These are phyloP conservation scores for Suhomyces bokatorum DNA, from an alignment of 1,139 yeast genomes.

Conservation along the genomic window DNA sequence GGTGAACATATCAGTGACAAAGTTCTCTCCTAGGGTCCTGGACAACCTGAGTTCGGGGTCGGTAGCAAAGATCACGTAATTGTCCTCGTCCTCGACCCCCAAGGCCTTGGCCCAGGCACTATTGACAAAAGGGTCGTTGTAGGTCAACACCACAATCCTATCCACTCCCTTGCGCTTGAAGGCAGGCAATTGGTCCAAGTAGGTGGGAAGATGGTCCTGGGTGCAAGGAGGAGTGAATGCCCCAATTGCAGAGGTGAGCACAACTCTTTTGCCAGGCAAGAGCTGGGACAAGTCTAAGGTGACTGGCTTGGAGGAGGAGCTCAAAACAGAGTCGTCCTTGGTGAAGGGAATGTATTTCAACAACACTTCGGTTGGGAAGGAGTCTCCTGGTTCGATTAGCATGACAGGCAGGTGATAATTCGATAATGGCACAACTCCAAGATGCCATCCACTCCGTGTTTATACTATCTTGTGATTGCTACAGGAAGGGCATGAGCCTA, in stretches of 20 bases:
- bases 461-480: neutral
- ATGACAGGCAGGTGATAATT: neutral
- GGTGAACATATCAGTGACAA: slow-evolving; percentile 49
- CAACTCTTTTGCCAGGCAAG: slow-evolving; percentile 35
- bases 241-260: slow-evolving; percentile 18
- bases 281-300: slow-evolving; percentile 51
- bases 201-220: slow-evolving; percentile 78
- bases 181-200: slow-evolving; percentile 50
- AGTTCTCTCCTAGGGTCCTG: slow-evolving; percentile 58
- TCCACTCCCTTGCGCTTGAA: slow-evolving; percentile 70
- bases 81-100: slow-evolving; percentile 28
- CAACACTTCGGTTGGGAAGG: slow-evolving; percentile 17
- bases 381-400: slow-evolving; percentile 2
- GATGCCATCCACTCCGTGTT: neutral
- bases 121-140: slow-evolving; percentile 65
- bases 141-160: slow-evolving; percentile 68
- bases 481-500: neutral
- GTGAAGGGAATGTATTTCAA: slow-evolving; percentile 17
- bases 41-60: slow-evolving; percentile 71
- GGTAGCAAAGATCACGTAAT: slow-evolving; percentile 62
- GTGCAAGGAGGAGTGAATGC: slow-evolving; percentile 84
- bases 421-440: neutral
- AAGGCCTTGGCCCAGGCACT: slow-evolving; percentile 17
- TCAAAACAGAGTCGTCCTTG: slow-evolving; percentile 3
- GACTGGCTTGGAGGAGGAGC: slow-evolving; percentile 34